Evolutionary conservation across 345 rosid genomes (phyloP), one percentile per base, ranked within the genome.

Genomic region (Bretschneidera sinensis): DNA sequence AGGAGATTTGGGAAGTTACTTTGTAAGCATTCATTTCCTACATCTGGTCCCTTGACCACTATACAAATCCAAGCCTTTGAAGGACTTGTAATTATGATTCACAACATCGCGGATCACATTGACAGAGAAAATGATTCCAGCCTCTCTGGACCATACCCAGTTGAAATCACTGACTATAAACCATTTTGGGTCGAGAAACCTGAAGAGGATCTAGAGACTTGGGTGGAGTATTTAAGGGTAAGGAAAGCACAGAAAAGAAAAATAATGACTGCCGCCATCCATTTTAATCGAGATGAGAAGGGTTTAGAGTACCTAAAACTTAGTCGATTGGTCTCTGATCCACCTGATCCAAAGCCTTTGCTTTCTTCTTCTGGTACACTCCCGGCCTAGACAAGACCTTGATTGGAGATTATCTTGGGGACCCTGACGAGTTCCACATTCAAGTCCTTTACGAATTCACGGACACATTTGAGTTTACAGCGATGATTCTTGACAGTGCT

Each of bases 51-150:
- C 16, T 65, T 81, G 61, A 78, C 84, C 21, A 64, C 83, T 31
- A 35, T 81, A 6, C 99, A 94, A 54, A 64, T 90, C 62, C 97
- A 94, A 79, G 94, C 99, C 7, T 94, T 94, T 57, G 99, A 94
- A 78, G 99, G 97, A 28, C 74, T 94, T 17, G 78, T 86, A 24
- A 86, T 88, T 59, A 59, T 90, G 73, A 71, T 85, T 54, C 95
- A 88, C 74, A 90, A 71, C 82, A 88, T 94, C 7, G 86, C 97
- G 0, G 95, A 83, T 24, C 79, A 78, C 52, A 80, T 88, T 53
- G 88, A 85, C 62, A 76, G 65, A 61, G 89, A 88, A 61, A 81
- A 73, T 6, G 71, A 73, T 39, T 58, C 81, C 51, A 73, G 54
- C 57, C 50, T 72, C 21, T 69, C 73, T 5, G 88, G 78, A 17